phyloP scores from a whole-genome alignment of 805 yeast species.

The Starmerella apicola region DNA sequence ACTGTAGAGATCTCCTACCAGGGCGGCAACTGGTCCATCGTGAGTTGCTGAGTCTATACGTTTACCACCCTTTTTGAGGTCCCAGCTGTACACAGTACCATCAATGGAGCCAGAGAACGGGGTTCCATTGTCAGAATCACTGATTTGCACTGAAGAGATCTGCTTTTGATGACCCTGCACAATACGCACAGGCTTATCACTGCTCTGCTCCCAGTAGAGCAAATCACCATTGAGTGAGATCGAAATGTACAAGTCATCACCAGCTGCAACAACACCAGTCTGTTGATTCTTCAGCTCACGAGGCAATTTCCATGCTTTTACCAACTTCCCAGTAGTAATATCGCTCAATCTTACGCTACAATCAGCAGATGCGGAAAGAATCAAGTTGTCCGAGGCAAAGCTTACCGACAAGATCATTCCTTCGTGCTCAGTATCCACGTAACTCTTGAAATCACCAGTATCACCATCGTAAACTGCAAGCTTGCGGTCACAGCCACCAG shows the following conservation, averaged over 20 bases:
- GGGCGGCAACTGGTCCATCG: constrained; percentile 51
- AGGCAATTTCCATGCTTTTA: constrained; percentile 41
- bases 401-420: constrained; percentile 74
- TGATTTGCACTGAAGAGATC: constrained; percentile 45
- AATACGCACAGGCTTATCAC: constrained; percentile 28
- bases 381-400: constrained; percentile 46
- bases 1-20: constrained; percentile 32
- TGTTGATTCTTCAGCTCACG: constrained; percentile 51
- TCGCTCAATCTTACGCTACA: constrained; percentile 57
- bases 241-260: constrained; percentile 44
- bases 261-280: constrained; percentile 65
- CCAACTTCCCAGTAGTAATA: constrained; percentile 32
- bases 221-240: constrained; percentile 63
- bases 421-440: constrained; percentile 39
- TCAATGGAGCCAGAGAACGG: constrained; percentile 67
- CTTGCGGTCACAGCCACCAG: constrained; percentile 76
- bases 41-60: constrained; percentile 36
- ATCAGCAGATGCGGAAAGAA: constrained; percentile 81
- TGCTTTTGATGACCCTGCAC: constrained; percentile 74
- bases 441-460: constrained; percentile 59
- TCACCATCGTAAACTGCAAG: constrained; percentile 76
- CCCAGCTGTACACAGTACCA: constrained; percentile 61
- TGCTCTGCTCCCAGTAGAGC: constrained; percentile 38
- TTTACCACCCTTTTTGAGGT: constrained; percentile 28
- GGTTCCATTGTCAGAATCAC: constrained; percentile 6